Evolutionary conservation across 1,284 basidiomycete species (phyloP).

Genomic region (Amylostereum areolatum): DNA sequence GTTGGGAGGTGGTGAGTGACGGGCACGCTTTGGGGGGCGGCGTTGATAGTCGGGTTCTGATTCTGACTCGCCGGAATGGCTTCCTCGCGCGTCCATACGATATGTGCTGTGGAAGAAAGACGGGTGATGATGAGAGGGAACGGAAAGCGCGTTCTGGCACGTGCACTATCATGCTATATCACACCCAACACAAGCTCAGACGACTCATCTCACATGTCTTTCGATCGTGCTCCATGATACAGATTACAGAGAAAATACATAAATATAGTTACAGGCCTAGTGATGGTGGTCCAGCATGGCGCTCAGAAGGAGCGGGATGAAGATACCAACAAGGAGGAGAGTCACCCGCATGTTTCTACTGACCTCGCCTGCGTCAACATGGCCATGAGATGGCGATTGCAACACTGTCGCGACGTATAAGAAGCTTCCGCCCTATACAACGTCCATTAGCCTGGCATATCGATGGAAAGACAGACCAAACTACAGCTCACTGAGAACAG

Average conservation of each 20-base stretch:
- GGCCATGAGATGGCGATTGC: slow-evolving; percentile 59
- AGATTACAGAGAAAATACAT: background rate
- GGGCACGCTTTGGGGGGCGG: slow-evolving; percentile 26
- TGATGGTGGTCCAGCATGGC: slow-evolving; percentile 45
- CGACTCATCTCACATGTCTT: too few relatives aligned
- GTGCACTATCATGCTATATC: background rate
- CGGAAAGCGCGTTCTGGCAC: background rate
- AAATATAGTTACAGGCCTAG: slow-evolving; percentile 5
- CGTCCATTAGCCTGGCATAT: slow-evolving; percentile 1
- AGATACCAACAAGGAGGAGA: slow-evolving; percentile 64
- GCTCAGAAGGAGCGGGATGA: slow-evolving; percentile 55
- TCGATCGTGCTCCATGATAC: background rate
- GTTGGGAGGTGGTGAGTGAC: slow-evolving; percentile 19
- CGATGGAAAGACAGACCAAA: background rate
- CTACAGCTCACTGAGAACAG: slow-evolving; percentile 64
- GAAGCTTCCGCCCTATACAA: slow-evolving; percentile 83
- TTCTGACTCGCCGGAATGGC: slow-evolving; percentile 20
- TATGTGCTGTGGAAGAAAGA: background rate
- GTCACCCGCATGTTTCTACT: slow-evolving; percentile 41
- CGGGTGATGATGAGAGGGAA: background rate
- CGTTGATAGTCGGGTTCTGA: slow-evolving; percentile 7
- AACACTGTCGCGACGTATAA: slow-evolving; percentile 91
- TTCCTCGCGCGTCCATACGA: slow-evolving; percentile 15
- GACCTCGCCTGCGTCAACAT: slow-evolving; percentile 38
- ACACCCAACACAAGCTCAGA: too few relatives aligned